Conservation (phyloP, 305 asterid genomes). For the Stenogyne calaminthoides region DNA sequence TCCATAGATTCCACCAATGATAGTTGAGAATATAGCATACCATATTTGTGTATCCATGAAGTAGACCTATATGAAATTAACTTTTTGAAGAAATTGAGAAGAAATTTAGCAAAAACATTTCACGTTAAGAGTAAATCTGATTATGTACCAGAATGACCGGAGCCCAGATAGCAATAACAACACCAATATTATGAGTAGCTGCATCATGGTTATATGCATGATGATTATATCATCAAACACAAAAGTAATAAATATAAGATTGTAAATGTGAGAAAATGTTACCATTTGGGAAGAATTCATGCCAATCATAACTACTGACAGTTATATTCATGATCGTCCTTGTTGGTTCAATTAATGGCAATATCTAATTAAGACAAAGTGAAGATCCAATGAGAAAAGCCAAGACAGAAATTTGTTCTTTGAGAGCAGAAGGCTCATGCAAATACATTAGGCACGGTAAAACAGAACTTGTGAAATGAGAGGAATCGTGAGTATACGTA, state of each 20-base stretch:
- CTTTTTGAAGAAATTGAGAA: conserved; percentile 29
- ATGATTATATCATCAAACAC: conserved; percentile 24
- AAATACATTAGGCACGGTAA: conserved; percentile 6
- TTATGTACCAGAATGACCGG: conserved; percentile 79
- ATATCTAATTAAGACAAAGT: conserved; percentile 49
- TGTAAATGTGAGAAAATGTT: conserved; percentile 32
- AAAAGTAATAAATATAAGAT: conserved; percentile 21
- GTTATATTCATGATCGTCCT: conserved; percentile 62
- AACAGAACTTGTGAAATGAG: not conserved
- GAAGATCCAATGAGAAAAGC: conserved; percentile 3
- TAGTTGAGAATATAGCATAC: conserved; percentile 86
- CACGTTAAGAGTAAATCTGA: conserved; percentile 3
- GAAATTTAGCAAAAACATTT: conserved; percentile 13
- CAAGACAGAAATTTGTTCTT: conserved; percentile 2
- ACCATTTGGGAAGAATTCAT: conserved; percentile 92
- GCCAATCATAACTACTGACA: conserved; percentile 83
- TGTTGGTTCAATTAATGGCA: conserved; percentile 92
- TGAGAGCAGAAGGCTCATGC: conserved; percentile 9
- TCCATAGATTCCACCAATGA: conserved; percentile 90
- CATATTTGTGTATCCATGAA: conserved; percentile 97
- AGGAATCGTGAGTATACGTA: not conserved
- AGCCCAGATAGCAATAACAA: conserved; percentile 87
- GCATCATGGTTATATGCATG: conserved; percentile 42
- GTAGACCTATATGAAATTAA: conserved; percentile 63
- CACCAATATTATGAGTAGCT: conserved; percentile 75